Percentiles rank a stretch among this genome's conserved stretches.
phyloP scores from a whole-genome alignment of 2,329 filamentous ascomycete genomes.

The Westerdykella sp. region DNA sequence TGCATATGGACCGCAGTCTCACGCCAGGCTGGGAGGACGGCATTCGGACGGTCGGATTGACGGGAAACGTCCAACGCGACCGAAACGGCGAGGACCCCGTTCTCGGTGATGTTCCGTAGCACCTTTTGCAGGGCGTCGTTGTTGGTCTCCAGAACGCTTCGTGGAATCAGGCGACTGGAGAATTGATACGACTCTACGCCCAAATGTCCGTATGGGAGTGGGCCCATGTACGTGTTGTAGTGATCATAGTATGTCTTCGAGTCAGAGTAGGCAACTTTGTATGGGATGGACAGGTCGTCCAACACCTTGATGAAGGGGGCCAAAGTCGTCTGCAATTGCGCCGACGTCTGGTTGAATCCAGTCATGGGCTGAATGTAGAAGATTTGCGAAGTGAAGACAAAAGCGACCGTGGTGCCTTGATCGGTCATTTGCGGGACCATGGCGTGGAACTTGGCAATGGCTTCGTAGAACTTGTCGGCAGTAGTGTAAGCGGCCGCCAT shows the following conservation, averaged over 20 bases:
- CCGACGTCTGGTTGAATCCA: constrained; percentile 9
- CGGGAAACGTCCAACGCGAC: background rate
- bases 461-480: constrained; percentile 11
- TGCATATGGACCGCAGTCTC: constrained; percentile 14
- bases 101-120: constrained; percentile 8
- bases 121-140: constrained; percentile 10
- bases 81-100: constrained; percentile 11
- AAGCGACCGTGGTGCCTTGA: constrained; percentile 16
- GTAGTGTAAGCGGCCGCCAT: constrained; percentile 14
- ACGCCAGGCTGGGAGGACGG: constrained; percentile 22
- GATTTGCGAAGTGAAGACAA: constrained; percentile 9
- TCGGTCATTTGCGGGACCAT: constrained; percentile 17
- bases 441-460: constrained; percentile 9
- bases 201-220: constrained; percentile 15
- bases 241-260: constrained; percentile 21
- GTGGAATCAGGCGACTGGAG: too few relatives aligned
- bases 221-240: constrained; percentile 20
- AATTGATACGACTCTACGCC: too few relatives aligned
- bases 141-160: constrained; percentile 11
- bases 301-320: constrained; percentile 19
- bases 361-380: constrained; percentile 14
- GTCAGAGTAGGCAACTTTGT: constrained; percentile 15
- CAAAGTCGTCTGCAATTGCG: constrained; percentile 9
- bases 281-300: constrained; percentile 12
- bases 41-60: constrained; percentile 8